Evolutionary conservation across 2,329 filamentous ascomycete genomes (phyloP).

Genomic region (Phialocephala sp.): DNA sequence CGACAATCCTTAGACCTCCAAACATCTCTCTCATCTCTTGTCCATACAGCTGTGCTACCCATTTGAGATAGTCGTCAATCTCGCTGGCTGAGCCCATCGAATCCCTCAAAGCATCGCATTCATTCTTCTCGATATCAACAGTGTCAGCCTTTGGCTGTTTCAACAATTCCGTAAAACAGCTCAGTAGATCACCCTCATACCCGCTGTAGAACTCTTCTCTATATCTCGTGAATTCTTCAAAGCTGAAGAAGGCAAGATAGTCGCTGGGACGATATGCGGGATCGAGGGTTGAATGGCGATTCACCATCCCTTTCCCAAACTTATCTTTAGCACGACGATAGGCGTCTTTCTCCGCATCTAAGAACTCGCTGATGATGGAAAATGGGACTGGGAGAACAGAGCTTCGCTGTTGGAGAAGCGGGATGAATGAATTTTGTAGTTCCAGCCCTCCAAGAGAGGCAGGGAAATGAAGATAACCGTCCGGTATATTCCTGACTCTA

Average conservation of each 20-base stretch:
- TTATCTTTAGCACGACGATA: conserved; percentile 43
- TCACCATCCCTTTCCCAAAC: conserved; percentile 39
- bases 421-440: conserved; percentile 49
- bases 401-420: conserved; percentile 40
- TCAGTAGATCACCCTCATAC: conserved; percentile 31
- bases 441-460: conserved; percentile 49
- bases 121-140: conserved; percentile 32
- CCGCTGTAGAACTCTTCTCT: conserved; percentile 42
- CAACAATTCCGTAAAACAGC: conserved; percentile 43
- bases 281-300: conserved; percentile 27
- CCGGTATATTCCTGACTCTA: conserved; percentile 45
- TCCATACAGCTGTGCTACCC: conserved; percentile 48
- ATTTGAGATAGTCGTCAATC: conserved; percentile 44
- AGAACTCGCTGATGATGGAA: conserved; percentile 38
- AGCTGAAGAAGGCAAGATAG: conserved; percentile 45
- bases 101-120: not conserved
- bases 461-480: conserved; percentile 50
- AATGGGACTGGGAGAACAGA: conserved; percentile 36
- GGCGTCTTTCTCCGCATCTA: conserved; percentile 43
- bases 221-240: conserved; percentile 47
- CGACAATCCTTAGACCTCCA: conserved; percentile 48
- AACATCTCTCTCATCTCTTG: conserved; percentile 48
- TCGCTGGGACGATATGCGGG: conserved; percentile 22
- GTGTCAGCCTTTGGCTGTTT: conserved; percentile 37
- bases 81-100: conserved; percentile 1